Percentiles rank a stretch among this genome's conserved stretches.
phyloP scores from a whole-genome alignment of 345 rosid genomes.

The Ailanthus altissimus region DNA sequence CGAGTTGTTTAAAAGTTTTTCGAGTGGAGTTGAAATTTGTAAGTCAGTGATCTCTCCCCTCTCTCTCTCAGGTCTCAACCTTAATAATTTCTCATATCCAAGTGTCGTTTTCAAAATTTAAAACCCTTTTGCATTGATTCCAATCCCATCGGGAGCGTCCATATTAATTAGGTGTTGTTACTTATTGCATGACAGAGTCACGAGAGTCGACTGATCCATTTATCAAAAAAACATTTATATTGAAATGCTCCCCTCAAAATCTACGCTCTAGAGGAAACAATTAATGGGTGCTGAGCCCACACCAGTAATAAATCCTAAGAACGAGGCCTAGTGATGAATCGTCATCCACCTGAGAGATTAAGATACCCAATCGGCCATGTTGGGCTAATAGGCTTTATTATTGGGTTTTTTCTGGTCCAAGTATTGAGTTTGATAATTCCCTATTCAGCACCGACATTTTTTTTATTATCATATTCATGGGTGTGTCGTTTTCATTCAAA shows the following conservation, averaged over 20 bases:
- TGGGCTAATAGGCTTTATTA: no score
- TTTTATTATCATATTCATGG: no score
- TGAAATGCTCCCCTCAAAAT: neutral
- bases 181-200: neutral
- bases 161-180: neutral
- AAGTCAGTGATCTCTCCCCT: neutral
- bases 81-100: neutral
- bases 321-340: no score
- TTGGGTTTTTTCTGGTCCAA: no score
- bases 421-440: no score
- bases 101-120: neutral
- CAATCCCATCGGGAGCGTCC: neutral
- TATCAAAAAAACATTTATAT: no score
- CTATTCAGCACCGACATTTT: no score
- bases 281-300: neutral
- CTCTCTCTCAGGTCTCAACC: no score
- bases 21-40: neutral
- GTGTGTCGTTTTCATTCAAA: no score
- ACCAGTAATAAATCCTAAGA: constrained; percentile 3
- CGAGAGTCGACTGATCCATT: no score
- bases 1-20: neutral
- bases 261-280: neutral
- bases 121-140: neutral
- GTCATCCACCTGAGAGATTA: no score
- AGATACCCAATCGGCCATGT: no score